Evolutionary conservation across 768 basidiomycete genomes (phyloP), one percentile per base, ranked within the genome.

Genomic region (Phanerochaete sordida): DNA sequence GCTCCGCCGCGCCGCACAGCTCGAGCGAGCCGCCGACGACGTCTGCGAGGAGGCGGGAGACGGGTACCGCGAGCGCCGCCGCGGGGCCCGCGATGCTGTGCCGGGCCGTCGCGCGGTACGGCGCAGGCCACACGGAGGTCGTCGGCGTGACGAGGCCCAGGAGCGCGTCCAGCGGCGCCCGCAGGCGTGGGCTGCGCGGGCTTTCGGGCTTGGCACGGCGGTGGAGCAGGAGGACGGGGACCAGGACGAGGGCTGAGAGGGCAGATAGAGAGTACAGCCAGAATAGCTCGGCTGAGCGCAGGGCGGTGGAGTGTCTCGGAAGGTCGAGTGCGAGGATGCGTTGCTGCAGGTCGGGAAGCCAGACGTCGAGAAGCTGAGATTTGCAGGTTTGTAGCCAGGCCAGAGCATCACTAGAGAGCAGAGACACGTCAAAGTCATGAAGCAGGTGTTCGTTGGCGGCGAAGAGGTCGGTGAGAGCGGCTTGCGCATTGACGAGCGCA

Each of bases 21-120:
- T 62, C 61, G 24, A 62, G 26, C 19, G 28, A 13, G 21, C 61
- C 56, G 21, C 15, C 51, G 13, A 58, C 30, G 13, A 62, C n/a
- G 28, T 62, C 56, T 19, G 45, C 48, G 35, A 43, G 43, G 21
- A 62, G 56, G n/a, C 33, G 8, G 49, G 47, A 11, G 2, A 62
- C 27, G 19, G 61, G 56, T n/a, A 62, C 6, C 12, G 8, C n/a
- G 16, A 62, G 37, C 5, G 15, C 26, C 2, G 26, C 15, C 1
- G 37, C 23, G 35, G 23, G 28, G 11, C 24, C 3, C n/a, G 26
- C 8, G 12, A 53, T 33, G 13, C 30, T 37, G 16, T 44, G 16
- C 23, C 31, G 50, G 19, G 61, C 56, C 6, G 58, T 43, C 13
- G 19, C 15, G 1, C 46, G 51, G 21, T 62, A 62, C 5, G 1